Evolutionary conservation across 441 rosid species (phyloP).

Genomic region (Adansonia grandidieri): DNA sequence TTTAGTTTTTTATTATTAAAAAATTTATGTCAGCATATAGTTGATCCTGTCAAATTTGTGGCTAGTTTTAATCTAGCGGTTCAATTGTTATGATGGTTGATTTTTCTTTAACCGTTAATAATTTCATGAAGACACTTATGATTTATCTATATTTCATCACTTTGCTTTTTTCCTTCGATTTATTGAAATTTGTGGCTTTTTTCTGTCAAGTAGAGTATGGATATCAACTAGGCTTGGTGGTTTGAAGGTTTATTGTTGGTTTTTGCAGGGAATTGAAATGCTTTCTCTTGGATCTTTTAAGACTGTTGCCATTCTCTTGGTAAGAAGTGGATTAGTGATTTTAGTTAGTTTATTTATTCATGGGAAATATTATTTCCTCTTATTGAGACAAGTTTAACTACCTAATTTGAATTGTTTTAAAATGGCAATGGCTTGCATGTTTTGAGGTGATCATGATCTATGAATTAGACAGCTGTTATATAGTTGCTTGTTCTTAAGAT

Average conservation of each 20-base stretch:
- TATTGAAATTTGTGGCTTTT: neutral
- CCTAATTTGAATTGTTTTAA: neutral
- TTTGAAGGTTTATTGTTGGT: constrained; percentile 13
- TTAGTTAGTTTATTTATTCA: neutral
- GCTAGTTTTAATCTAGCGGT: neutral
- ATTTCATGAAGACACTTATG: neutral
- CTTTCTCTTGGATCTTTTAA: constrained; percentile 98
- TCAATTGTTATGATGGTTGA: neutral
- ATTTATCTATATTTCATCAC: neutral
- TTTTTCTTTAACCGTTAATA: neutral
- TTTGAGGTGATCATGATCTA: neutral
- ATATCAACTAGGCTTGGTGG: neutral
- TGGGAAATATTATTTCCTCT: neutral
- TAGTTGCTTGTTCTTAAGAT: neutral
- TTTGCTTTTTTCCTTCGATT: neutral
- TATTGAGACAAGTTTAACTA: neutral
- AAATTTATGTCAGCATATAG: neutral
- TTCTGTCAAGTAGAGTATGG: neutral
- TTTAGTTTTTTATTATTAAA: neutral
- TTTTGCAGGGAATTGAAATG: constrained; percentile 94
- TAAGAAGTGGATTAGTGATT: constrained; percentile 37
- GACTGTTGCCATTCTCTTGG: constrained; percentile 97
- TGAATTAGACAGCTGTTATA: neutral
- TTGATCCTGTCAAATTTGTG: neutral
- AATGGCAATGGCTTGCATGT: neutral